A percentile compares a stretch with the other conserved stretches of the same genome.
Conservation (phyloP, 306 rosid species). For the Citrullus colocynthis region DNA sequence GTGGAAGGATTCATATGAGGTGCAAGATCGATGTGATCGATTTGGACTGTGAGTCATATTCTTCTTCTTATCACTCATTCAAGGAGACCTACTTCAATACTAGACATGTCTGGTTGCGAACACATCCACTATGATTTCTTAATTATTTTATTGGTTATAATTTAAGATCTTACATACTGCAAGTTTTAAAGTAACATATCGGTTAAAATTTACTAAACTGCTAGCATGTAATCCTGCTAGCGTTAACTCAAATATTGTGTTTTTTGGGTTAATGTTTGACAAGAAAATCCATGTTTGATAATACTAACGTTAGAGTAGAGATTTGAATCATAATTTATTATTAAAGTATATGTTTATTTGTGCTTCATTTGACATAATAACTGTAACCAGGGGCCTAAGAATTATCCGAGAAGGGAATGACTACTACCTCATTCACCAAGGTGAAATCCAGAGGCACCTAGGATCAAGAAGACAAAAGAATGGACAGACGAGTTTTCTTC, state of each 20-base stretch:
- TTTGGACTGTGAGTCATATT: slow-evolving; percentile 50
- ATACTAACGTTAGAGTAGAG: background rate
- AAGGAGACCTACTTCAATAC: background rate
- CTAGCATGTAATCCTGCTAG: background rate
- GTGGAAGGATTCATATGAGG: slow-evolving; percentile 56
- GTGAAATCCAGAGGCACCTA: slow-evolving; percentile 46
- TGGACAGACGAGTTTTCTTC: slow-evolving; percentile 10
- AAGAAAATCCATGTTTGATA: background rate
- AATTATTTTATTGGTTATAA: background rate
- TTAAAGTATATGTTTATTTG: background rate
- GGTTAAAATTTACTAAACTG: background rate
- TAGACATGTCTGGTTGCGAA: background rate
- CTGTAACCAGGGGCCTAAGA: slow-evolving; percentile 46
- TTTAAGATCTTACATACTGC: background rate
- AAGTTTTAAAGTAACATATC: background rate
- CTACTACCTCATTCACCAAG: slow-evolving; percentile 72
- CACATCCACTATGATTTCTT: background rate
- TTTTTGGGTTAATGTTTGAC: background rate
- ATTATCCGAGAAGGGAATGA: slow-evolving; percentile 55
- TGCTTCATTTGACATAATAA: background rate
- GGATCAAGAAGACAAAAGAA: slow-evolving; percentile 41
- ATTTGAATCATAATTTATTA: background rate
- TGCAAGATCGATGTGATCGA: slow-evolving; percentile 59
- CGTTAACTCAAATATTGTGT: background rate
- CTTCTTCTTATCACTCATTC: background rate